Evolutionary conservation across 352 stramenopile species (phyloP), one percentile per base, ranked within the genome.

Genomic region (Phytophthora agathidicida): DNA sequence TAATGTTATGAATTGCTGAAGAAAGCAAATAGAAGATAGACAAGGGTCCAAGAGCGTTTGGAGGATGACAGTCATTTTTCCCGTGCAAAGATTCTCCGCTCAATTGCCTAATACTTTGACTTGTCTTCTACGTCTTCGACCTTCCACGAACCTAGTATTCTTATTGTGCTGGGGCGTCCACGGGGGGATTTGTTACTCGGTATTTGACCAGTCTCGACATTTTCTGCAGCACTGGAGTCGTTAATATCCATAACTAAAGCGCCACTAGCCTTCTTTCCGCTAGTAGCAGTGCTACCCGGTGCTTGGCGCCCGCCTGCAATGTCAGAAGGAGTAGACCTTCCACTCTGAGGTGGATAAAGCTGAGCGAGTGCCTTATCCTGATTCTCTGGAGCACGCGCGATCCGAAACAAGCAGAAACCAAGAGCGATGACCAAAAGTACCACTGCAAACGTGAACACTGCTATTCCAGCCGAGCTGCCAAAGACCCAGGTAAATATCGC

Each of bases 321-420:
- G 5, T 38, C 5, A 38, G 32, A 23, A 22, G 32, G 32, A 22
- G n/a, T 38, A 9, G 11, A 22, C 16, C 24, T 48, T 10, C 26
- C 27, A 27, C 20, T 35, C 20, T 45, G 33, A n/a, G 46, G 37
- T 13, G 63, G 51, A 31, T 65, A 57, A 3, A 73, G 43, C 0
- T 31, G 47, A 31, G 59, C 22, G 17, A 73, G 67, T 26, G 79
- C 59, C 20, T 73, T 75, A 60, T 91, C 81, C 38, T 86, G 81
- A 50, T 91, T 88, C 39, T 91, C 82, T 0, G 82, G 82, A 3
- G 82, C 75, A 43, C 71, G 68, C 22, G 55, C 77, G 11, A 86
- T 41, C n/a, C 79, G 77, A 68, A 76, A 89, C 11, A 80, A 47
- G 37, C 77, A 88, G 55, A 80, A 89, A 33, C 66, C 59, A 1